These are phyloP conservation scores for Cephaloascus fragrans DNA, from an alignment of 805 yeast genomes.

Conservation along the genomic window DNA sequence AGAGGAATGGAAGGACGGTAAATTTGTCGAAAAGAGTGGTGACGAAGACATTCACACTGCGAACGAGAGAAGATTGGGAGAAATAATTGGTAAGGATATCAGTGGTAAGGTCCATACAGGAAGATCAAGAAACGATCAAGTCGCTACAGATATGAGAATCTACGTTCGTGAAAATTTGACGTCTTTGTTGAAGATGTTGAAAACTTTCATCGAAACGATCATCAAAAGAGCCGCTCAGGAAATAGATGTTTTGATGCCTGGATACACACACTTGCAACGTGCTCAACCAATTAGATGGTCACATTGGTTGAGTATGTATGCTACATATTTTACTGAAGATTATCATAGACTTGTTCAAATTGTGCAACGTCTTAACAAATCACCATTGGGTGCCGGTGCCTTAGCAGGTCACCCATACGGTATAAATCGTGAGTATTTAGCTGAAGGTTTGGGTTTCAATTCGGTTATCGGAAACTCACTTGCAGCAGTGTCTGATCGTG, in stretches of 20 bases:
- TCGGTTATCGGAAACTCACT: constrained; percentile 92
- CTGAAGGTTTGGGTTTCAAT: constrained; percentile 67
- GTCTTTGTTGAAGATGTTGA: constrained; percentile 47
- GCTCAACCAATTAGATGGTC: constrained; percentile 99
- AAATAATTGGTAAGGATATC: constrained; percentile 83
- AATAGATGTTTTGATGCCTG: constrained; percentile 94
- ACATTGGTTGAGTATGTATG: constrained; percentile 92
- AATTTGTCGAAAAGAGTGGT: constrained; percentile 69
- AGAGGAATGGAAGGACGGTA: constrained; percentile 69
- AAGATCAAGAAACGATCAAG: constrained; percentile 96
- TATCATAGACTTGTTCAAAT: constrained; percentile 76
- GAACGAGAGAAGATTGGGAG: constrained; percentile 95
- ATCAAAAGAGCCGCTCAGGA: constrained; percentile 72
- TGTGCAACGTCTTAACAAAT: constrained; percentile 70
- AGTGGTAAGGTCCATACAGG: constrained; percentile 99
- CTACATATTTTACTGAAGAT: constrained; percentile 90
- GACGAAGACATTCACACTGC: constrained; percentile 99
- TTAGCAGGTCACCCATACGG: constrained; percentile 99
- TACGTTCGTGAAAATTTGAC: constrained; percentile 75
- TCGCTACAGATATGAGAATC: constrained; percentile 97
- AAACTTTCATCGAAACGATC: constrained; percentile 57
- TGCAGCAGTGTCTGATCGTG: constrained; percentile 96
- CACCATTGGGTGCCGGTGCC: constrained; percentile 96
- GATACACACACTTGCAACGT: constrained; percentile 96
- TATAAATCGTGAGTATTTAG: constrained; percentile 88